Evolutionary conservation across 352 stramenopile genomes (phyloP), one percentile per base, ranked within the genome.

Genomic region (Pythium phragmiticola): DNA sequence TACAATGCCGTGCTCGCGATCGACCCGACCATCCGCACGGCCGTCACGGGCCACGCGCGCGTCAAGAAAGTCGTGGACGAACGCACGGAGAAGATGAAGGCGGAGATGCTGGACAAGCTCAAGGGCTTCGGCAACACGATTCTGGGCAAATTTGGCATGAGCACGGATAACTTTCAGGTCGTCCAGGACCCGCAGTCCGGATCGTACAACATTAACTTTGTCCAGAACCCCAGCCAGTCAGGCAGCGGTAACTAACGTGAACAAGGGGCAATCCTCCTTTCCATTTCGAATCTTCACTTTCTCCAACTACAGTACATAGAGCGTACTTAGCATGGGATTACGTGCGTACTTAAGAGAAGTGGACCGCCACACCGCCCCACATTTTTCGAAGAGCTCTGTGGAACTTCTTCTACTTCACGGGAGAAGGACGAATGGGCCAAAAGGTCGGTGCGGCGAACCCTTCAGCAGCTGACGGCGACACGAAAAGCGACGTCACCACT

Each of bases 111-210:
- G 64, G 96, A 93, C 57, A 95, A 94, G 75, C 88, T 99, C 57
- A 99, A 99, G 76, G 97, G 98, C 55, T 94, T 99, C 59, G 98
- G 98, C 26, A 99, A 99, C 79, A 97, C 85, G 54, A 88, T 99
- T 50, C 77, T 99, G 19, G 94, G 97, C 61, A 99, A 99, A 70
- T 99, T 99, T 78, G 98, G 98, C 36, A 82, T 99, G 66, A 99
- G 93, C 74, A 91, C 98, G 23, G 97, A 99, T 82, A 99, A 99
- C 76, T 99, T 99, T 73, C 89, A 99, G 74, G 94, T 99, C 66
- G 90, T 98, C 11, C 89, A 99, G 83, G 97, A 99, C 81, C 96
- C 97, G 26, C 82, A 88, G 8, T 98, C 92, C 8, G 98, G 97
- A 41, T 98, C 92, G 34, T 99, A 99, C 83, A 99, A 84, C 61